A percentile compares a stretch with the other conserved stretches of the same genome.
Evolutionary conservation across 148 eudicot species (phyloP).

Genomic region (Amaranthus hypochondriacus): DNA sequence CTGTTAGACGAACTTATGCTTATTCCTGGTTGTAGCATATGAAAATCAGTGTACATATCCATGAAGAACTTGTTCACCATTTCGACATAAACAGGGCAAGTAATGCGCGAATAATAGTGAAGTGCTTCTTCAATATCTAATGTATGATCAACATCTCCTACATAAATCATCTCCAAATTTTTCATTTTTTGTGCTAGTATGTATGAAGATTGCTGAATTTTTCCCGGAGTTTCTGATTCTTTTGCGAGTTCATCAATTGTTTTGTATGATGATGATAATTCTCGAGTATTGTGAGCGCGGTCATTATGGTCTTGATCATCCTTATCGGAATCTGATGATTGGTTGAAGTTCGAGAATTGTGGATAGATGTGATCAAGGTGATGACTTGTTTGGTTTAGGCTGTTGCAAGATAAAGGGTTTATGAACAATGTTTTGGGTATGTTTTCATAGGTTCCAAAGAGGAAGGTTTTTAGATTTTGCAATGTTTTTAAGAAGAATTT

Average conservation of each 20-base stretch:
- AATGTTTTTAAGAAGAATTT: conserved; percentile 47
- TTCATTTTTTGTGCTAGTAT: conserved; percentile 61
- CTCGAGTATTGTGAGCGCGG: neutral
- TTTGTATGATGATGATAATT: neutral
- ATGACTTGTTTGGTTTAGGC: conserved; percentile 25
- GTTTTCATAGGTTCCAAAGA: conserved; percentile 36
- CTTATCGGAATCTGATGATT: conserved; percentile 23
- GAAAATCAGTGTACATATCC: conserved; percentile 69
- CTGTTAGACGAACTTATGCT: conserved; percentile 17
- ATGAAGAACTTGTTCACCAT: conserved; percentile 77
- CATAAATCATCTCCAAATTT: conserved; percentile 71
- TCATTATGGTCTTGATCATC: conserved; percentile 5
- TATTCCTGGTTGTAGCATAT: conserved; percentile 34
- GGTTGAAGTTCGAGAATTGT: conserved; percentile 29
- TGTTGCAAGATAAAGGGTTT: conserved; percentile 33
- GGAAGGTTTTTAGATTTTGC: conserved; percentile 43
- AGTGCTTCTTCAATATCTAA: conserved; percentile 86
- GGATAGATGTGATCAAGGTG: conserved; percentile 32
- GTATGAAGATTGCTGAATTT: conserved; percentile 2
- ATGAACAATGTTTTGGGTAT: conserved; percentile 35
- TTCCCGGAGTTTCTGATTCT: neutral
- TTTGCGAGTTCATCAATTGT: conserved; percentile 1
- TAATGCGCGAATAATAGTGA: conserved; percentile 75
- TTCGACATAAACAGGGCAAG: conserved; percentile 61
- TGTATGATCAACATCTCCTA: conserved; percentile 59